Conservation (phyloP, 108 stramenopile species). For the Cyclotella kingstonii region DNA sequence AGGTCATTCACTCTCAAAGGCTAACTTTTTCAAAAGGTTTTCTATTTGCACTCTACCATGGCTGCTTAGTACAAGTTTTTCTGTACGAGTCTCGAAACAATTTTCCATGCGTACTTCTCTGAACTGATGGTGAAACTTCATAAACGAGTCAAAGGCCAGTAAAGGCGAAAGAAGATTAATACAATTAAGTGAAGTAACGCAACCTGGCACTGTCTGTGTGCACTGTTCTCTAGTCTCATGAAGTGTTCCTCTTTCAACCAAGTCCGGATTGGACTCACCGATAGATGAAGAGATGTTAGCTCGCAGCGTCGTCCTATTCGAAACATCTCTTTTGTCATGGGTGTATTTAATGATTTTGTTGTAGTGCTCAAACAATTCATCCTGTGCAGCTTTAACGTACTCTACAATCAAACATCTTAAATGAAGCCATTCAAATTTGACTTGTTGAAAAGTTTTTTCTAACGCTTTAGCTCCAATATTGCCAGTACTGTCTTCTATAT, state of each 20-base stretch:
- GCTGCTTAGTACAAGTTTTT: not conserved
- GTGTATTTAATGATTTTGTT: constrained; percentile 6
- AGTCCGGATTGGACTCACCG: no score
- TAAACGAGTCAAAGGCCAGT: no score
- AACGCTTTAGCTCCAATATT: constrained; percentile 5
- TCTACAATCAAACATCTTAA: not conserved
- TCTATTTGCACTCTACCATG: not conserved
- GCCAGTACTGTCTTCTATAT: not conserved
- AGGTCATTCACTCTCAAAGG: constrained; percentile 9
- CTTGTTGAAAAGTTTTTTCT: not conserved
- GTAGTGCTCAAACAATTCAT: not conserved
- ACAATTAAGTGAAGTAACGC: no score
- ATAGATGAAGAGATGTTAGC: no score
- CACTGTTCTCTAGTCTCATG: no score
- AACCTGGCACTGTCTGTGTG: no score
- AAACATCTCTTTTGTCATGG: constrained; percentile 11
- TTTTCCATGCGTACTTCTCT: not conserved
- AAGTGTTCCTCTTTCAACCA: no score
- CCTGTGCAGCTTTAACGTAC: not conserved
- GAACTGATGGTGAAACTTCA: no score
- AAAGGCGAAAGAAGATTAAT: no score
- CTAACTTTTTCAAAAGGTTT: constrained; percentile 6
- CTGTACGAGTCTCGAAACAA: no score
- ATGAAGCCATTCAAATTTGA: not conserved
- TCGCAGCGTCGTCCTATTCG: no score